Conservation (phyloP, 2,329 filamentous ascomycete species). For the Aaosphaeria arxii region DNA sequence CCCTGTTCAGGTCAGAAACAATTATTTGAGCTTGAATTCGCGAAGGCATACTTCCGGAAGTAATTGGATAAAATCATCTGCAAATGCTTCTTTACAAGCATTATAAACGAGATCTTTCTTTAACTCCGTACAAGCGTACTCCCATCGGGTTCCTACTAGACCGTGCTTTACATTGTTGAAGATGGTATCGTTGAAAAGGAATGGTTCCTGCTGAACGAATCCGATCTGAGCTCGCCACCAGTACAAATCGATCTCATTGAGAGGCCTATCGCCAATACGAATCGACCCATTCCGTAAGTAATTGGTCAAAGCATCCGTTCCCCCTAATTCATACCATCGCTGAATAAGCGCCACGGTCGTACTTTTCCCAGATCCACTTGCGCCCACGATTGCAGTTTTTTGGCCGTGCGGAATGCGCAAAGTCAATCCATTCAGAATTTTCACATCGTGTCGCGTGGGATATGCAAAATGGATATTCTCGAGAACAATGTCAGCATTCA, state of each 20-base stretch:
- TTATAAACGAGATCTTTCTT: constrained; percentile 59
- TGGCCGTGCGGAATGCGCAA: constrained; percentile 80
- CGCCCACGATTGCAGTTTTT: constrained; percentile 86
- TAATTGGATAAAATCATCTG: constrained; percentile 78
- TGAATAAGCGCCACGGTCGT: constrained; percentile 89
- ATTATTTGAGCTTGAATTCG: constrained; percentile 40
- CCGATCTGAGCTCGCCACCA: constrained; percentile 90
- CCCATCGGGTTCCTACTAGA: constrained; percentile 63
- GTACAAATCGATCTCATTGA: constrained; percentile 73
- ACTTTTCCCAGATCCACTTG: constrained; percentile 87
- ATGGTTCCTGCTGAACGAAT: constrained; percentile 55
- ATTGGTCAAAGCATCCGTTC: constrained; percentile 25
- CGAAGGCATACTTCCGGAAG: constrained; percentile 40
- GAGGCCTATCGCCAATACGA: constrained; percentile 17
- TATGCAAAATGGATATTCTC: constrained; percentile 85
- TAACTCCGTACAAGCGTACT: constrained; percentile 50
- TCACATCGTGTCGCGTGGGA: constrained; percentile 81
- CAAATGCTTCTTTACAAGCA: constrained; percentile 78
- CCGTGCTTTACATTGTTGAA: constrained; percentile 82
- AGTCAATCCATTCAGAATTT: constrained; percentile 77
- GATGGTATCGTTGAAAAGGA: constrained; percentile 25
- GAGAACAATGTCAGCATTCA: constrained; percentile 61
- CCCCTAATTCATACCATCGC: constrained; percentile 69
- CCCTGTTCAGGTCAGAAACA: constrained; percentile 55
- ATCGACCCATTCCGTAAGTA: constrained; percentile 4